phyloP scores from a whole-genome alignment of 2,329 filamentous ascomycete genomes.

The Stemphylium vesicarium region DNA sequence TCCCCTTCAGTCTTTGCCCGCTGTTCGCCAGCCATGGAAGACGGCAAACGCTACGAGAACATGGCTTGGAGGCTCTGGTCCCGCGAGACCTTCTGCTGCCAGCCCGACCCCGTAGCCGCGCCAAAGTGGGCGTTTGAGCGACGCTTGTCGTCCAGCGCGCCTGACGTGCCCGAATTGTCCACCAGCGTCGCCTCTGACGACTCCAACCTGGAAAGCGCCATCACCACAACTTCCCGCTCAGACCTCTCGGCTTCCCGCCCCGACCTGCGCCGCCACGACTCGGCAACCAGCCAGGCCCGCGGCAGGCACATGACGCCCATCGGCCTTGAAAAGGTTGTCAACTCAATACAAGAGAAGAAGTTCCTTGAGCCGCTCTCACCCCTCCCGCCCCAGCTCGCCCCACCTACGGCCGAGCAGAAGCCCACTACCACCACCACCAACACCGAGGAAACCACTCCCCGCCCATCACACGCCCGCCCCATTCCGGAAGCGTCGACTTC shows the following conservation, averaged over 20 bases:
- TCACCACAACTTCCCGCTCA: constrained; percentile 56
- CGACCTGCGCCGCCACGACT: constrained; percentile 73
- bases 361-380: constrained; percentile 65
- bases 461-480: constrained; percentile 51
- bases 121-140: constrained; percentile 45
- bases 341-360: constrained; percentile 86
- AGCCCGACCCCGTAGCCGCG: constrained; percentile 58
- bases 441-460: constrained; percentile 43
- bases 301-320: constrained; percentile 90
- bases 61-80: constrained; percentile 94
- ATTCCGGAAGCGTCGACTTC: constrained; percentile 66
- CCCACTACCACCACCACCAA: constrained; percentile 7
- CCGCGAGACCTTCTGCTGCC: constrained; percentile 88
- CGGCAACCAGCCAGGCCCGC: constrained; percentile 71
- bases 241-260: constrained; percentile 64
- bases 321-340: constrained; percentile 92
- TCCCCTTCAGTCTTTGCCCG: constrained; percentile 78
- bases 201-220: constrained; percentile 43
- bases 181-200: constrained; percentile 56
- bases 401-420: constrained; percentile 19
- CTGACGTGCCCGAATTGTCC: constrained; percentile 53
- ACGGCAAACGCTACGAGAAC: constrained; percentile 92
- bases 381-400: constrained; percentile 50
- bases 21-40: constrained; percentile 91
- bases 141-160: constrained; percentile 33